Evolutionary conservation across 805 yeast species (phyloP).

Genomic region (Komagataella populi): DNA sequence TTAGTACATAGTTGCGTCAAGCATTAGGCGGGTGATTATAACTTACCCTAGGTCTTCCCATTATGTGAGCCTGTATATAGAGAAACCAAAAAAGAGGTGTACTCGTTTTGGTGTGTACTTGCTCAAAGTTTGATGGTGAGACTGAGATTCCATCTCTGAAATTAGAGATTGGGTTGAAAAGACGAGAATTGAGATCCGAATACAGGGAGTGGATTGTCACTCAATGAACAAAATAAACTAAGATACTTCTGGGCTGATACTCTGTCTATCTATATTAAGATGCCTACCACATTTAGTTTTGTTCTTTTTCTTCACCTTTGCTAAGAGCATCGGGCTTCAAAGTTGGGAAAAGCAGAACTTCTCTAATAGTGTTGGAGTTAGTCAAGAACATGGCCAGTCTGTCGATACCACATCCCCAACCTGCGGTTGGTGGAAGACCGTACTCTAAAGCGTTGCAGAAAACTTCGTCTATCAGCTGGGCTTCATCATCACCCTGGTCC

Average conservation of each 20-base stretch:
- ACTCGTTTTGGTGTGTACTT: neutral
- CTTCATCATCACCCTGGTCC: slow-evolving; percentile 98
- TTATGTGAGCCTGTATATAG: neutral
- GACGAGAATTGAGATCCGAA: neutral
- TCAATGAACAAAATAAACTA: neutral
- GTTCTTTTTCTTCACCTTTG: slow-evolving; percentile 20
- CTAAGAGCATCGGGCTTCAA: slow-evolving; percentile 76
- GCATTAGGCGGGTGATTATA: neutral
- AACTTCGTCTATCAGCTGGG: slow-evolving; percentile 90
- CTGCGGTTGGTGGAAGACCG: slow-evolving; percentile 98
- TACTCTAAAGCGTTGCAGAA: slow-evolving; percentile 97
- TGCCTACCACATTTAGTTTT: slow-evolving; percentile 4
- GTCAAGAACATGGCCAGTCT: slow-evolving; percentile 97
- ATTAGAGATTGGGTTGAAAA: neutral
- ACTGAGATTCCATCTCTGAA: neutral
- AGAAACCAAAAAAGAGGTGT: neutral
- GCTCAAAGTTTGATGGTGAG: neutral
- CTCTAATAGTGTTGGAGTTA: slow-evolving; percentile 92
- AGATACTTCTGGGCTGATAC: neutral
- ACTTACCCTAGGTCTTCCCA: neutral
- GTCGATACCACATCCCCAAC: slow-evolving; percentile 99
- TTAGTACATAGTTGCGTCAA: neutral
- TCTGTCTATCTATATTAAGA: neutral
- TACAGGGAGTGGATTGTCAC: neutral
- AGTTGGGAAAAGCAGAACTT: slow-evolving; percentile 95